Evolutionary conservation across 164 flowering plant genomes (phyloP).

Genomic region (Vitis labrusca): DNA sequence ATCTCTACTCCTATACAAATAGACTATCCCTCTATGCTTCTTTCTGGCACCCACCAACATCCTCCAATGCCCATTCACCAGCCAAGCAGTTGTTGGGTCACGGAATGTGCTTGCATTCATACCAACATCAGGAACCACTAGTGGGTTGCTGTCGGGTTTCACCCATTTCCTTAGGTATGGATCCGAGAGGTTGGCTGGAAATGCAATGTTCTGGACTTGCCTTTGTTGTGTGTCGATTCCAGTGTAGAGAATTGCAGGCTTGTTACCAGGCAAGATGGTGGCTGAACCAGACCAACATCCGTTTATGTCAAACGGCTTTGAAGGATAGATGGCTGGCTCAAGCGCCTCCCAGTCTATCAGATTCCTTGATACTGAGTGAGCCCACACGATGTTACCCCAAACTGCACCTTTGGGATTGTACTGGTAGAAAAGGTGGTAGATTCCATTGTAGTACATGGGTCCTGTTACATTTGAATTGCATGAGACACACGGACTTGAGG

Average conservation of each 20-base stretch:
- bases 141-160: slow-evolving; percentile 52
- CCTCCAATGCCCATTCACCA: slow-evolving; percentile 51
- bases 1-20: slow-evolving; percentile 62
- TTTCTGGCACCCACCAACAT: slow-evolving; percentile 52
- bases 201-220: slow-evolving; percentile 53
- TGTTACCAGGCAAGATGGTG: slow-evolving; percentile 45
- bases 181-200: slow-evolving; percentile 46
- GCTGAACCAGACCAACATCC: slow-evolving; percentile 78
- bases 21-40: slow-evolving; percentile 44
- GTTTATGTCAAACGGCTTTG: slow-evolving; percentile 45
- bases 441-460: slow-evolving; percentile 58
- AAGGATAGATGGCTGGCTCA: slow-evolving; percentile 45
- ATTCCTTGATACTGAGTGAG: slow-evolving; percentile 65
- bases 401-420: slow-evolving; percentile 64
- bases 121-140: slow-evolving; percentile 19
- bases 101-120: slow-evolving; percentile 49
- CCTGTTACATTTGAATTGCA: slow-evolving; percentile 20
- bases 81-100: slow-evolving; percentile 71
- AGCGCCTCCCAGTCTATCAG: slow-evolving; percentile 54
- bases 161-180: slow-evolving; percentile 44
- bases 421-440: slow-evolving; percentile 65
- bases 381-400: slow-evolving; percentile 76
- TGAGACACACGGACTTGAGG: neutral
- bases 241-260: slow-evolving; percentile 57
- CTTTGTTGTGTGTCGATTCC: slow-evolving; percentile 34